Conservation (phyloP, 441 rosid species). For the Pelargonium australe region DNA sequence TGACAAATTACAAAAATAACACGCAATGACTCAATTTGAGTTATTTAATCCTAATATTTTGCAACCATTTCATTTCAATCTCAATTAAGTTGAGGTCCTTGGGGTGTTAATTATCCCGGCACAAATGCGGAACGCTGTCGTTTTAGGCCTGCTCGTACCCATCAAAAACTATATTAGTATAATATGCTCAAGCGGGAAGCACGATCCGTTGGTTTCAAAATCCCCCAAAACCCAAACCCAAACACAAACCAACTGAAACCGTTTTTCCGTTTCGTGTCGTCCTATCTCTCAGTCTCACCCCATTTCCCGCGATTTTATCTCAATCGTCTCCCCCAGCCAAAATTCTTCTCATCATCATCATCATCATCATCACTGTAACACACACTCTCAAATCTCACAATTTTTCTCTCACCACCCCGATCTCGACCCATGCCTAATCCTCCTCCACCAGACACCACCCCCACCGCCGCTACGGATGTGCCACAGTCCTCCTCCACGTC, state of each 20-base stretch:
- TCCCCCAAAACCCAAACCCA: not conserved
- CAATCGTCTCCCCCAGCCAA: not conserved
- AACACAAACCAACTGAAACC: not conserved
- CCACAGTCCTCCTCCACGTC: slow-evolving; percentile 14
- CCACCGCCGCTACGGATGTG: not conserved
- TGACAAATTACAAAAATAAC: too few species aligned
- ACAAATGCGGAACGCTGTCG: not conserved
- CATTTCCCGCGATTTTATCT: slow-evolving; percentile 9
- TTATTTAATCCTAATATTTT: too few species aligned
- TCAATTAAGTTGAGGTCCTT: too few species aligned
- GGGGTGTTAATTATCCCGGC: too few species aligned
- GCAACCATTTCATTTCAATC: too few species aligned
- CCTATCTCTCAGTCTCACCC: not conserved
- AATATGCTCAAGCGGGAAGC: too few species aligned
- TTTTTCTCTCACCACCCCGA: not conserved
- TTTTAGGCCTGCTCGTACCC: not conserved
- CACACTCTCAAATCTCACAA: not conserved
- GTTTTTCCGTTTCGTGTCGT: not conserved
- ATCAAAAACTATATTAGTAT: too few species aligned
- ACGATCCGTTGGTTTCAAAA: too few species aligned
- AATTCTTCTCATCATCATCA: not conserved
- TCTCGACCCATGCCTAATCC: not conserved
- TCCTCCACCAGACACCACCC: not conserved
- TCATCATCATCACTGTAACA: not conserved
- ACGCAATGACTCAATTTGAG: too few species aligned